Evolutionary conservation across 805 yeast species (phyloP).

Genomic region (Myxozyma sirexii): DNA sequence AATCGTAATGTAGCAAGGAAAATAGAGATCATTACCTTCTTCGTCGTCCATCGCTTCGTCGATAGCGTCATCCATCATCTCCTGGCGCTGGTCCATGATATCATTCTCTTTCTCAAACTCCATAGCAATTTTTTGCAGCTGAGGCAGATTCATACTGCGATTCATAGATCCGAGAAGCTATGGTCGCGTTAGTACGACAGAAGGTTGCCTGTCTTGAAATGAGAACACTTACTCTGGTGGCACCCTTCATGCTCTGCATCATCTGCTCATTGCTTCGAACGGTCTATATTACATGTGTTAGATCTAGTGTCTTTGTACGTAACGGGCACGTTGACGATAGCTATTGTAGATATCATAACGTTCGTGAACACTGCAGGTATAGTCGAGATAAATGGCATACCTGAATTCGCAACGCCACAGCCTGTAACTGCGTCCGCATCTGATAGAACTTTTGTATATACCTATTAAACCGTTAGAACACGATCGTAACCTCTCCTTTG

Average conservation of each 20-base stretch:
- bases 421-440: slow-evolving; percentile 95
- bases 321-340: not conserved
- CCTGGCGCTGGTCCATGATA: slow-evolving; percentile 97
- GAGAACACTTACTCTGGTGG: slow-evolving; percentile 54
- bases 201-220: not conserved
- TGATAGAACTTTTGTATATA: slow-evolving; percentile 83
- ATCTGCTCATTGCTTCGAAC: slow-evolving; percentile 93
- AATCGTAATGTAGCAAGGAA: no score
- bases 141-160: slow-evolving; percentile 86
- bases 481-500: not conserved
- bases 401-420: slow-evolving; percentile 87
- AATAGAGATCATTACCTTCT: slow-evolving; percentile 52
- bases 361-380: no score
- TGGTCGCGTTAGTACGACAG: not conserved
- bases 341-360: not conserved
- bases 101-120: slow-evolving; percentile 94
- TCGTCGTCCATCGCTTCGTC: slow-evolving; percentile 96
- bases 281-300: slow-evolving; percentile 49
- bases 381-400: slow-evolving; percentile 6
- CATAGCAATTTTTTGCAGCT: slow-evolving; percentile 84
- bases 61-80: slow-evolving; percentile 97
- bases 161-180: slow-evolving; percentile 80
- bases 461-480: slow-evolving; percentile 8
- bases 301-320: no score
- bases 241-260: slow-evolving; percentile 93